Percentiles rank a stretch among this genome's conserved stretches.
Evolutionary conservation across 306 rosid species (phyloP).

Genomic region (Comarum palustre): DNA sequence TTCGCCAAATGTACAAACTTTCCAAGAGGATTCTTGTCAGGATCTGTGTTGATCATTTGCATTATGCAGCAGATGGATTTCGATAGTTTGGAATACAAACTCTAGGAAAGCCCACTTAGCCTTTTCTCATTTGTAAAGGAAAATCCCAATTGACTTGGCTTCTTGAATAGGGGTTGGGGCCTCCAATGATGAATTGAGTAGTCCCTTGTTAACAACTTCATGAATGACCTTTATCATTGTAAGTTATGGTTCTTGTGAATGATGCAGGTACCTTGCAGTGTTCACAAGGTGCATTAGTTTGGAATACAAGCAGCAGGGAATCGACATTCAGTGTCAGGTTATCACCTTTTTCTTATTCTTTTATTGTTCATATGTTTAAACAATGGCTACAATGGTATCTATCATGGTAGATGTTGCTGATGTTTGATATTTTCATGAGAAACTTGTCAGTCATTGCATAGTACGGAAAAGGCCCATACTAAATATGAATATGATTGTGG

Average conservation of each 20-base stretch:
- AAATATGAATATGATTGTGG: not conserved
- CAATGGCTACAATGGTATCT: no score
- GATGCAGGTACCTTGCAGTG: slow-evolving; percentile 14
- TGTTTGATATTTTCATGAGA: not conserved
- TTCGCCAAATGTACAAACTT: not conserved
- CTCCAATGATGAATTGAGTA: not conserved
- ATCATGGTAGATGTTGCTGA: no score
- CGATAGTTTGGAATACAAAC: no score
- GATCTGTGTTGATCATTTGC: not conserved
- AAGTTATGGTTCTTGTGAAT: not conserved
- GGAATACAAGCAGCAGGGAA: slow-evolving; percentile 22
- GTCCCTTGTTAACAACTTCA: not conserved
- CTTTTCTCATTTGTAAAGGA: not conserved
- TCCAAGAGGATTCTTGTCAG: not conserved
- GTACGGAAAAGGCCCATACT: not conserved
- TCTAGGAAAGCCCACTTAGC: not conserved
- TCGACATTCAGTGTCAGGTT: slow-evolving; percentile 28
- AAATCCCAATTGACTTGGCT: not conserved
- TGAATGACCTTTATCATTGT: not conserved
- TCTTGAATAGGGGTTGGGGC: not conserved
- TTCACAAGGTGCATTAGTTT: slow-evolving; percentile 18
- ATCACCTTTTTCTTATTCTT: not conserved
- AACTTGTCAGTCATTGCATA: not conserved
- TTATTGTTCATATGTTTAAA: not conserved
- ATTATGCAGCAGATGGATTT: not conserved